Conservation (phyloP, 2,329 filamentous ascomycete genomes). For the Penicillium thymicola region DNA sequence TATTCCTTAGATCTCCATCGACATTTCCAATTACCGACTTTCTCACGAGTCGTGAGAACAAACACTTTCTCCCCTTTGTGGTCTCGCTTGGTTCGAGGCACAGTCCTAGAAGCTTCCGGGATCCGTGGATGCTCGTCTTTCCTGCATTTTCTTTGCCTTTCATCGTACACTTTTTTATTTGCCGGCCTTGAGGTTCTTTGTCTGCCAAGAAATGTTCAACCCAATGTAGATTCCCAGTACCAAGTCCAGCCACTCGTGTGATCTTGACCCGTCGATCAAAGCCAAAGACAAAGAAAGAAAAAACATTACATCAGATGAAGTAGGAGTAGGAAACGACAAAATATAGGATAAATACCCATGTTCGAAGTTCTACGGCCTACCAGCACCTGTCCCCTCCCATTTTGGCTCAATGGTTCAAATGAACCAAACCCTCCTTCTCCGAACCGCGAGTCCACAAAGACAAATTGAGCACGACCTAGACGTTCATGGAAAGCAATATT, state of each 20-base stretch:
- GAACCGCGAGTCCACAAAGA: background rate
- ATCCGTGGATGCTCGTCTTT: slow-evolving; percentile 1
- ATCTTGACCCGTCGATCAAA: too few relatives aligned
- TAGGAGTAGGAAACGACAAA: too few relatives aligned
- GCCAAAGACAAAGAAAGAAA: too few relatives aligned
- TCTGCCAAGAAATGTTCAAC: background rate
- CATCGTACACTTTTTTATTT: background rate
- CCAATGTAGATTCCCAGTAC: background rate
- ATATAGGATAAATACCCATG: too few relatives aligned
- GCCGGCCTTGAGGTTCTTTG: background rate
- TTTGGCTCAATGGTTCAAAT: background rate
- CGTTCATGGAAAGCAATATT: too few relatives aligned
- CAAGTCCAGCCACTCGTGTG: too few relatives aligned
- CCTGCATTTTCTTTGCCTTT: background rate
- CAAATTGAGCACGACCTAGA: background rate
- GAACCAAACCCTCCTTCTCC: background rate
- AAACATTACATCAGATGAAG: too few relatives aligned
- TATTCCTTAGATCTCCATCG: background rate
- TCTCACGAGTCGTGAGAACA: background rate
- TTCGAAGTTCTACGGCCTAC: too few relatives aligned
- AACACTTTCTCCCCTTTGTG: background rate
- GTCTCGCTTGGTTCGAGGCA: background rate
- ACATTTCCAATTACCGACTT: background rate
- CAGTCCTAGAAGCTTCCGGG: background rate
- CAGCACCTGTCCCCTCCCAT: background rate